Evolutionary conservation across 345 rosid genomes (phyloP).

Genomic region (Pistacia vera): DNA sequence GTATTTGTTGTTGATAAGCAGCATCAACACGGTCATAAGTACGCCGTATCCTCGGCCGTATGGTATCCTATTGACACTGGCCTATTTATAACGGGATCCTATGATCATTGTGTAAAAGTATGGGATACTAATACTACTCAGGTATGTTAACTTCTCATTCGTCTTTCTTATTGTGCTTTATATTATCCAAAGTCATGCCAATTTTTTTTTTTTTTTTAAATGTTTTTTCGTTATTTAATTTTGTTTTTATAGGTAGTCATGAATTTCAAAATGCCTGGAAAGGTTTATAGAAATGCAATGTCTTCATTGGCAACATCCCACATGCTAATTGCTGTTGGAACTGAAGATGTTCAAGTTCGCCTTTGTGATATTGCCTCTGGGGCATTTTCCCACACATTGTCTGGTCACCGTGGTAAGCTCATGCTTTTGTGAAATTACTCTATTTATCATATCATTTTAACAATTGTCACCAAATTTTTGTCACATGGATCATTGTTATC

Average conservation of each 20-base stretch:
- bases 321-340: slow-evolving; percentile 89
- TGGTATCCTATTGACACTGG: slow-evolving; percentile 99
- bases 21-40: slow-evolving; percentile 72
- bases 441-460: slow-evolving; percentile 4
- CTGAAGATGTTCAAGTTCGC: slow-evolving; percentile 96
- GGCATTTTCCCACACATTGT: slow-evolving; percentile 83
- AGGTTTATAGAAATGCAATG: slow-evolving; percentile 90
- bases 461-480: not conserved
- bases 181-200: not conserved
- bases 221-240: slow-evolving; percentile 14
- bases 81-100: slow-evolving; percentile 85
- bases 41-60: slow-evolving; percentile 73
- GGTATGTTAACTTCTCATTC: slow-evolving; percentile 31
- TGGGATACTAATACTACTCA: slow-evolving; percentile 94
- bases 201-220: not conserved
- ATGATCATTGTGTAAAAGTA: slow-evolving; percentile 75
- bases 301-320: slow-evolving; percentile 86
- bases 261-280: slow-evolving; percentile 95
- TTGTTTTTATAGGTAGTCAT: slow-evolving; percentile 54
- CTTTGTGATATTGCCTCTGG: slow-evolving; percentile 95
- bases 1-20: slow-evolving; percentile 76
- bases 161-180: not conserved
- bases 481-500: not conserved
- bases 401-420: slow-evolving; percentile 91
- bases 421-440: slow-evolving; percentile 14